Conservation (phyloP, 495 filamentous ascomycete species). For the Penicillium daleae region DNA sequence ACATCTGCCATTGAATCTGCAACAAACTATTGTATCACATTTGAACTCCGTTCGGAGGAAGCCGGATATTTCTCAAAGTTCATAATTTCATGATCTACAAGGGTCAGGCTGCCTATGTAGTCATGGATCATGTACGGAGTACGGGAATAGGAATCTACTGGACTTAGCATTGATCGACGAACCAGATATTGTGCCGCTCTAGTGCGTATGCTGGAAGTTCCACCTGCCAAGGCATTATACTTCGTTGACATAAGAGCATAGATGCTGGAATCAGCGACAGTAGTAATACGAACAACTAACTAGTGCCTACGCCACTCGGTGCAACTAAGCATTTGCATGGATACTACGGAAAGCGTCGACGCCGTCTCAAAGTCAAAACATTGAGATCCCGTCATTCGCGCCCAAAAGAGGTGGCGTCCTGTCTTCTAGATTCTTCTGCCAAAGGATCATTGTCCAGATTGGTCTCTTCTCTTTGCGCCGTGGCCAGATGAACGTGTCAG, state of each 20-base stretch:
- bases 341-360: not conserved
- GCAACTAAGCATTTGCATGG: not conserved
- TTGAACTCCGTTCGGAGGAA: not conserved
- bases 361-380: not conserved
- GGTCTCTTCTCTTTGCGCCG: not conserved
- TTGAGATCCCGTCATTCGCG: not conserved
- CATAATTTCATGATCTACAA: no score
- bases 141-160: not conserved
- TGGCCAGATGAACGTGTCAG: not conserved
- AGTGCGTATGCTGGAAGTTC: no score
- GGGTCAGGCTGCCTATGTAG: no score
- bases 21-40: not conserved
- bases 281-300: not conserved
- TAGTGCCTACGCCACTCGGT: not conserved
- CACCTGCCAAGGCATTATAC: no score
- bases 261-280: not conserved
- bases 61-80: not conserved
- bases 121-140: no score
- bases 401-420: not conserved
- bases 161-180: not conserved
- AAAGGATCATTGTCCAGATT: not conserved
- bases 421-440: constrained; percentile 2
- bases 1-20: not conserved
- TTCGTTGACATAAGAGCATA: no score
- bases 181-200: not conserved